Percentiles rank a stretch among this genome's conserved stretches.
Evolutionary conservation across 257 asterid genomes (phyloP).

Genomic region (Coffea eugenioides): DNA sequence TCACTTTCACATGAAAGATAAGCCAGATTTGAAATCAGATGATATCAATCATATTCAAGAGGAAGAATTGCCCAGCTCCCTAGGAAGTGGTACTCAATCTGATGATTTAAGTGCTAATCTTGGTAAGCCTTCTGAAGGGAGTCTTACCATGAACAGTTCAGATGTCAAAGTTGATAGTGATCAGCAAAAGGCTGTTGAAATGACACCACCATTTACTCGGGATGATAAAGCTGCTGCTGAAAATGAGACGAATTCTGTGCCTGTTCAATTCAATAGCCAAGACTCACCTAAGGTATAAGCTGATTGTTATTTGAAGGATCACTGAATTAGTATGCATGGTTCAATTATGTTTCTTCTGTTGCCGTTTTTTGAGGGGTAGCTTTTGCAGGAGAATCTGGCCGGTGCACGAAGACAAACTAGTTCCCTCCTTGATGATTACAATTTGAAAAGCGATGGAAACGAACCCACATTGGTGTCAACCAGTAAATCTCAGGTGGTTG

Average conservation of each 20-base stretch:
- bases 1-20: constrained; percentile 38
- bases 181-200: constrained; percentile 42
- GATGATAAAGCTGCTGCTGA: constrained; percentile 36
- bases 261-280: constrained; percentile 31
- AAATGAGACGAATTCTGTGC: constrained; percentile 34
- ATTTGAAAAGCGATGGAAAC: constrained; percentile 44
- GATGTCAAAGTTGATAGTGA: constrained; percentile 39
- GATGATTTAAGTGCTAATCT: constrained; percentile 32
- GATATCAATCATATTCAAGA: constrained; percentile 33
- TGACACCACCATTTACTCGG: constrained; percentile 29
- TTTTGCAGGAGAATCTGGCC: constrained; percentile 51
- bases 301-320: constrained; percentile 19
- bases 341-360: constrained; percentile 21
- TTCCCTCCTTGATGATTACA: constrained; percentile 77
- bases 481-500: constrained; percentile 35
- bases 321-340: constrained; percentile 10
- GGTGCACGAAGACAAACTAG: constrained; percentile 32
- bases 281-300: constrained; percentile 50
- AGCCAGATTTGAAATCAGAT: constrained; percentile 29
- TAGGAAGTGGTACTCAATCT: constrained; percentile 36
- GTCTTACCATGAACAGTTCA: constrained; percentile 35
- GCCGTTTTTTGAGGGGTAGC: constrained; percentile 32
- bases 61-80: constrained; percentile 34
- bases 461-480: constrained; percentile 38
- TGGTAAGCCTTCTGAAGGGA: constrained; percentile 46